Evolutionary conservation across 2,329 filamentous ascomycete species (phyloP).

Genomic region (Paracamarosporium sp.): DNA sequence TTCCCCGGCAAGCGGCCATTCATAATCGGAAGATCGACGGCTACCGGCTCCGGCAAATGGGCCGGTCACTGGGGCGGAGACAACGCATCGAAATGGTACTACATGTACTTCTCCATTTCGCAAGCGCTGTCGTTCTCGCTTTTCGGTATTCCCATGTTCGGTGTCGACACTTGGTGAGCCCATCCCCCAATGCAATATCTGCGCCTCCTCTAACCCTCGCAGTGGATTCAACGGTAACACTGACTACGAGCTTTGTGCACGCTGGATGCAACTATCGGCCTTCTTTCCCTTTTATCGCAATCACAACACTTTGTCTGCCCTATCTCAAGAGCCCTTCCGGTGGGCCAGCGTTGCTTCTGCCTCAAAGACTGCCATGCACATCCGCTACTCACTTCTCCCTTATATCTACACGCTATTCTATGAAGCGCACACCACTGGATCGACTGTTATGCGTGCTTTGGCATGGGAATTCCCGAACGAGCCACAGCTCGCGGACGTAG

Average conservation of each 20-base stretch:
- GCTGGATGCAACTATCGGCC: conserved; percentile 76
- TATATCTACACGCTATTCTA: conserved; percentile 81
- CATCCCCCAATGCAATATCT: too few relatives aligned
- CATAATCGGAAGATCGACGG: conserved; percentile 83
- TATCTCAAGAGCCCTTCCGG: conserved; percentile 73
- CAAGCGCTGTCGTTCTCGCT: conserved; percentile 78
- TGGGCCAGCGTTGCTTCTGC: conserved; percentile 73
- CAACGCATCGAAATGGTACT: conserved; percentile 73
- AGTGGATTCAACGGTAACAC: conserved; percentile 71
- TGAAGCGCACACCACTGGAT: conserved; percentile 68
- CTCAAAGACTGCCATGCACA: conserved; percentile 69
- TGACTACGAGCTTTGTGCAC: conserved; percentile 72
- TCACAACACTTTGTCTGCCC: conserved; percentile 70
- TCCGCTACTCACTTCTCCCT: conserved; percentile 74
- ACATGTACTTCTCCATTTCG: conserved; percentile 78
- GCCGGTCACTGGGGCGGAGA: conserved; percentile 83
- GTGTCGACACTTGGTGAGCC: conserved; percentile 58
- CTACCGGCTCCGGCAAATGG: conserved; percentile 76
- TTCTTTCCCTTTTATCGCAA: conserved; percentile 84
- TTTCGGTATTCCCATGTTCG: conserved; percentile 80
- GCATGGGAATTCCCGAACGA: conserved; percentile 78
- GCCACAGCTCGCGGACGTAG: conserved; percentile 68
- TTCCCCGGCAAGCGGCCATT: conserved; percentile 76
- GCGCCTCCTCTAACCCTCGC: not conserved
- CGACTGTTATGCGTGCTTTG: conserved; percentile 75